These are phyloP conservation scores for Tolypocladium capitatum DNA, from an alignment of 2,329 filamentous ascomycete genomes.

Conservation along the genomic window DNA sequence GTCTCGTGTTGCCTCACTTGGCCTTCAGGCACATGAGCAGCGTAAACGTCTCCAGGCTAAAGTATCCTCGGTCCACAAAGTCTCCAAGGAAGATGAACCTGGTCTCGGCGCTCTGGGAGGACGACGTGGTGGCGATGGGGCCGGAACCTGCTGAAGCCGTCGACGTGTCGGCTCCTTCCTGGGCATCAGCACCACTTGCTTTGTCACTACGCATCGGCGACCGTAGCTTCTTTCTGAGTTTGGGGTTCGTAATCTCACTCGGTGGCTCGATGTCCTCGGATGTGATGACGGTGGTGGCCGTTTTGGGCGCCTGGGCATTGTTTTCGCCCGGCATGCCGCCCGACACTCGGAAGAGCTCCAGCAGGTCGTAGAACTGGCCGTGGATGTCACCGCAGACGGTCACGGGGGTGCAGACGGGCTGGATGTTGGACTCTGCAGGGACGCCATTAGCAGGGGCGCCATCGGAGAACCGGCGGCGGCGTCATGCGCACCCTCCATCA, in stretches of 20 bases:
- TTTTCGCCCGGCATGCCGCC: slow-evolving; percentile 90
- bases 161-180: slow-evolving; percentile 27
- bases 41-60: slow-evolving; percentile 95
- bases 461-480: background rate
- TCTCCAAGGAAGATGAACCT: slow-evolving; percentile 60
- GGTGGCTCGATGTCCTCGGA: slow-evolving; percentile 90
- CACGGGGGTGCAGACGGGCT: slow-evolving; percentile 91
- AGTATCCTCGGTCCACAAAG: slow-evolving; percentile 95
- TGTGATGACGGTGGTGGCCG: slow-evolving; percentile 61
- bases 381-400: slow-evolving; percentile 98
- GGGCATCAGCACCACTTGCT: slow-evolving; percentile 39
- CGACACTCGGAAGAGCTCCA: slow-evolving; percentile 92
- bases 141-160: slow-evolving; percentile 11
- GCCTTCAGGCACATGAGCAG: slow-evolving; percentile 89
- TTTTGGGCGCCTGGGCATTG: slow-evolving; percentile 54
- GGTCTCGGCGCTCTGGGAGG: slow-evolving; percentile 37
- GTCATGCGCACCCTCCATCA: slow-evolving; percentile 75
- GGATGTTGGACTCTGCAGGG: slow-evolving; percentile 81
- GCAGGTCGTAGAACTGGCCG: slow-evolving; percentile 94
- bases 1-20: slow-evolving; percentile 28
- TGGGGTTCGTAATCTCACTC: slow-evolving; percentile 75
- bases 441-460: background rate
- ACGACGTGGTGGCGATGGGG: slow-evolving; percentile 19
- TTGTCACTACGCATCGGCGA: slow-evolving; percentile 17
- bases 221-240: slow-evolving; percentile 73